Percentiles rank a stretch among this genome's conserved stretches.
Conservation (phyloP, 345 rosid species). For the Excoecaria agallocha region DNA sequence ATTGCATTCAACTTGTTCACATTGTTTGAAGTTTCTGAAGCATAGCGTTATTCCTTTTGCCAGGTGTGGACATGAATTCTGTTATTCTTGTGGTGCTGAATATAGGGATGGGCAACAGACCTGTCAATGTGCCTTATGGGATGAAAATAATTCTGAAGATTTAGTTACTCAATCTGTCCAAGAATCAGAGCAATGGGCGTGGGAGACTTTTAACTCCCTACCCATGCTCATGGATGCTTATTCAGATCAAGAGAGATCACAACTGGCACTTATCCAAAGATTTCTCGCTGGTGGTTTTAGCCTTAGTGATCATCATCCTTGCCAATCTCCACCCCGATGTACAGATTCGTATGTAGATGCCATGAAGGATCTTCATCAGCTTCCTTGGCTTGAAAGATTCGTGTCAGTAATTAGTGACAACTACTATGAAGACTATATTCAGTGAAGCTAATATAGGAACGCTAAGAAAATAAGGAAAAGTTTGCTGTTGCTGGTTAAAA, state of each 20-base stretch:
- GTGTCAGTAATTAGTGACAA: constrained; percentile 94
- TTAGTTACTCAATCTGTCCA: constrained; percentile 52
- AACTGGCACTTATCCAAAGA: constrained; percentile 81
- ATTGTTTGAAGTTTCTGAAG: background rate
- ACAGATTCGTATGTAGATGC: constrained; percentile 84
- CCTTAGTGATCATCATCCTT: constrained; percentile 75
- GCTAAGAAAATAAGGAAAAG: constrained; percentile 21
- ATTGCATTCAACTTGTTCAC: background rate
- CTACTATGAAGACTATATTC: constrained; percentile 75
- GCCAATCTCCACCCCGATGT: constrained; percentile 89
- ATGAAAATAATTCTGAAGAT: constrained; percentile 66
- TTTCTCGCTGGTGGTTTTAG: constrained; percentile 96
- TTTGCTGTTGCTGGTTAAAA: constrained; percentile 12
- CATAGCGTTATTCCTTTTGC: constrained; percentile 12
- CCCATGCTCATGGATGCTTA: constrained; percentile 87
- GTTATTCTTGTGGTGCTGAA: constrained; percentile 91
- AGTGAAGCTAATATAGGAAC: constrained; percentile 37
- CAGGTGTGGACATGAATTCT: constrained; percentile 96
- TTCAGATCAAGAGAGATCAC: constrained; percentile 94
- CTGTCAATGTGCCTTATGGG: constrained; percentile 93
- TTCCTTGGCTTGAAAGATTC: constrained; percentile 99
- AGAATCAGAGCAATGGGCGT: constrained; percentile 95
- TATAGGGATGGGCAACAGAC: constrained; percentile 70
- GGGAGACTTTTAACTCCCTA: constrained; percentile 83
- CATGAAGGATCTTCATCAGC: constrained; percentile 92